These are phyloP conservation scores for Ustilago esculenta DNA, from an alignment of 1,284 basidiomycete species.

Conservation along the genomic window DNA sequence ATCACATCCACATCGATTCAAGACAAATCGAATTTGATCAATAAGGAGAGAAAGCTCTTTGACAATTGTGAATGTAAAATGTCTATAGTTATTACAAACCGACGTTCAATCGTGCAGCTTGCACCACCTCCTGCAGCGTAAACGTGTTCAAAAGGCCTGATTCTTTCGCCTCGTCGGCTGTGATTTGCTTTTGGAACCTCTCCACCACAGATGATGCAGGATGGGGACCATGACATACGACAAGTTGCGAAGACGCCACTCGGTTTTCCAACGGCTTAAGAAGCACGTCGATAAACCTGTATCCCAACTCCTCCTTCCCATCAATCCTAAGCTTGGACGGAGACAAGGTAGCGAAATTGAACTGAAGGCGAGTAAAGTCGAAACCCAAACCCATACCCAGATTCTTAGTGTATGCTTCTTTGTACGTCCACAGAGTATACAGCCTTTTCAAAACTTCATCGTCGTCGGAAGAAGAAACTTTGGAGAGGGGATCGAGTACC, in stretches of 20 bases:
- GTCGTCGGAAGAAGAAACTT: no score
- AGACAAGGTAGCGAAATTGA: conserved; percentile 23
- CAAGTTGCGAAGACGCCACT: conserved; percentile 20
- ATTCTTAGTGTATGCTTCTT: conserved; percentile 64
- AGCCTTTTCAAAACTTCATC: conserved; percentile 38
- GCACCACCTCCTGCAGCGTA: no score
- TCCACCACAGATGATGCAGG: neutral
- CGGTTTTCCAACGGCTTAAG: no score
- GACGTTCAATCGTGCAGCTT: no score
- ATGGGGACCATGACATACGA: conserved; percentile 18
- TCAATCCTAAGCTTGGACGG: conserved; percentile 7
- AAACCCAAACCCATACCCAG: conserved; percentile 61
- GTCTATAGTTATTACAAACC: no score
- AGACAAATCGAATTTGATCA: no score
- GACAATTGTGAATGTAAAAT: no score
- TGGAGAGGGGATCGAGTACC: conserved; percentile 26
- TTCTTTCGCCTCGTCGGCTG: neutral
- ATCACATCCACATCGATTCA: no score
- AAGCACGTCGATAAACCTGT: conserved; percentile 39
- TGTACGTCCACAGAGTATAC: conserved; percentile 62
- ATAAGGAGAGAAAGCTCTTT: no score
- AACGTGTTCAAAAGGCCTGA: neutral
- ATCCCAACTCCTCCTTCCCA: conserved; percentile 7
- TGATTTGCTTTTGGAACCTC: conserved; percentile 1
- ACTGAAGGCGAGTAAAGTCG: conserved; percentile 54